These are phyloP conservation scores for Kwoniella sp. DNA, from an alignment of 768 basidiomycete genomes.

Conservation along the genomic window DNA sequence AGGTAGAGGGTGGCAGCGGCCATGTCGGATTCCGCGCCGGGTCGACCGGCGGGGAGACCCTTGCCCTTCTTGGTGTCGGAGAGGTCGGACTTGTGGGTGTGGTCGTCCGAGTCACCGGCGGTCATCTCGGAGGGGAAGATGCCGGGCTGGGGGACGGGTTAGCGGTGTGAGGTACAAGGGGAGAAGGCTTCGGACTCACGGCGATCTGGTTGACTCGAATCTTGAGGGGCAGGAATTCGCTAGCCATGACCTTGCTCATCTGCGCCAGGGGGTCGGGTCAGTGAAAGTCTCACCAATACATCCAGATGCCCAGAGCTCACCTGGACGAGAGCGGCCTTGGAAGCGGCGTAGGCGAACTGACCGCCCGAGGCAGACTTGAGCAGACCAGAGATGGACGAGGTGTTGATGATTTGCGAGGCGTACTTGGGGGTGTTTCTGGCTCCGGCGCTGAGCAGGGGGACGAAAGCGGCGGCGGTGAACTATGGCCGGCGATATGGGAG, in stretches of 20 bases:
- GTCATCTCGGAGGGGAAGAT: slow-evolving; percentile 42
- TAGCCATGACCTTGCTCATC: slow-evolving; percentile 35
- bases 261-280: neutral
- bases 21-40: slow-evolving; percentile 40
- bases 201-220: slow-evolving; percentile 43
- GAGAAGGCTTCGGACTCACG: slow-evolving; percentile 9
- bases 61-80: slow-evolving; percentile 29
- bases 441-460: slow-evolving; percentile 31
- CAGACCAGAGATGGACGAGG: slow-evolving; percentile 32
- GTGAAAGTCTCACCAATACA: neutral
- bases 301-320: too few relatives aligned
- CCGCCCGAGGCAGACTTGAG: slow-evolving; percentile 36
- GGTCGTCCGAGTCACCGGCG: slow-evolving; percentile 21
- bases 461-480: slow-evolving; percentile 38
- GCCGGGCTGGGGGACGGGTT: slow-evolving; percentile 26
- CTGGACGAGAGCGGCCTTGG: slow-evolving; percentile 34
- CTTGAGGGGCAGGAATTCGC: slow-evolving; percentile 28
- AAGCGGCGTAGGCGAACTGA: slow-evolving; percentile 36
- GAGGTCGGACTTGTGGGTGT: slow-evolving; percentile 33
- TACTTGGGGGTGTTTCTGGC: slow-evolving; percentile 30
- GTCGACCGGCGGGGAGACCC: slow-evolving; percentile 33
- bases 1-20: slow-evolving; percentile 34
- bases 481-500: neutral
- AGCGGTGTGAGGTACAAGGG: neutral
- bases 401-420: slow-evolving; percentile 38